Evolutionary conservation across 2,329 filamentous ascomycete species (phyloP).

Genomic region (Colletotrichum sp.): DNA sequence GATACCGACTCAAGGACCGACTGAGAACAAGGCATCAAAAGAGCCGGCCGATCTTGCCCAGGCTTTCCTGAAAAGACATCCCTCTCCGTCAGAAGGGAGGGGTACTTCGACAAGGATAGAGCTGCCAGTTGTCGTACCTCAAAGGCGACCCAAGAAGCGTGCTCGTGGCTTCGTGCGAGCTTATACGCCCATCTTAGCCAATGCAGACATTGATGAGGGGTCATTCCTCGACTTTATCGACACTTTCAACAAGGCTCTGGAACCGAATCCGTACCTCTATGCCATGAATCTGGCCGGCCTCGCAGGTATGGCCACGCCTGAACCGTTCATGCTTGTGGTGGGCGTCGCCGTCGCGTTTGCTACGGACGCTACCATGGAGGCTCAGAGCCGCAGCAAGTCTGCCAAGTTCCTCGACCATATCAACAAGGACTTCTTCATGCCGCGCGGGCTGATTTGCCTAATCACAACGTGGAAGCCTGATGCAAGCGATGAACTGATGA

Average conservation of each 20-base stretch:
- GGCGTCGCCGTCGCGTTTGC: constrained; percentile 47
- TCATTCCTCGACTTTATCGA: constrained; percentile 54
- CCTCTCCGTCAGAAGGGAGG: not conserved
- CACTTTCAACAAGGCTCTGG: constrained; percentile 46
- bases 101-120: constrained; percentile 25
- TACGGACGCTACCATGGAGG: constrained; percentile 44
- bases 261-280: constrained; percentile 36
- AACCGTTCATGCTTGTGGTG: constrained; percentile 46
- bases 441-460: constrained; percentile 54
- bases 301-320: constrained; percentile 41
- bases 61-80: not conserved
- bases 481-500: constrained; percentile 25
- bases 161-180: constrained; percentile 55
- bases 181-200: constrained; percentile 52
- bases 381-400: constrained; percentile 43
- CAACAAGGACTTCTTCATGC: constrained; percentile 62
- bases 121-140: constrained; percentile 55
- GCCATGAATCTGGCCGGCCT: constrained; percentile 45
- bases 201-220: constrained; percentile 50
- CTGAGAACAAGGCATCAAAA: not conserved
- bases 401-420: constrained; percentile 61
- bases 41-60: not conserved
- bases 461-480: constrained; percentile 59
- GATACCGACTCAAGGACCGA: not conserved
- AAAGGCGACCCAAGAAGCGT: constrained; percentile 53